Conservation (phyloP, 176 grass and related monocot genomes). For the Oryza australiensis region DNA sequence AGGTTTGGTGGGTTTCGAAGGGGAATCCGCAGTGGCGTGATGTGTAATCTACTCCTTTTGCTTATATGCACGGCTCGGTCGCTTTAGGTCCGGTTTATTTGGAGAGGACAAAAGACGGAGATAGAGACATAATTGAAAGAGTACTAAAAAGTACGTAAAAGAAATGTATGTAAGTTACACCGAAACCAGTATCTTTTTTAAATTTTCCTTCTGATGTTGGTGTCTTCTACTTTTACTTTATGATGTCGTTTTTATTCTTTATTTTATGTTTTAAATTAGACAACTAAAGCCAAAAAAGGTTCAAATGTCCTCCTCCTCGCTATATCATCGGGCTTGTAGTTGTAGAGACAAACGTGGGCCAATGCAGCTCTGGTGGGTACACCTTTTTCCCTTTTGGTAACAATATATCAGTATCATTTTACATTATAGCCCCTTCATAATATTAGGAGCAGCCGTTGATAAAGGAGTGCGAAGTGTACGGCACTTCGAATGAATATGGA, state of each 20-base stretch:
- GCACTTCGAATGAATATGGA: no score
- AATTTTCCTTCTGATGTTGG: neutral
- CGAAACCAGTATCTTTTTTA: neutral
- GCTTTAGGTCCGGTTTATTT: conserved; percentile 27
- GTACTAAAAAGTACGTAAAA: neutral
- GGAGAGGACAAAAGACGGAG: neutral
- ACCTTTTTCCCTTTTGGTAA: neutral
- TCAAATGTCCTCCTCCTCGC: neutral
- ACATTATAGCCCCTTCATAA: neutral
- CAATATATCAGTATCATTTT: neutral
- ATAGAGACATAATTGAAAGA: neutral
- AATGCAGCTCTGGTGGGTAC: neutral
- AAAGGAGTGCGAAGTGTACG: no score
- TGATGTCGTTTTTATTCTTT: neutral
- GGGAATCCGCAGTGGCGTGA: neutral
- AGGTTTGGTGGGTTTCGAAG: neutral
- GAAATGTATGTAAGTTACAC: conserved; percentile 20
- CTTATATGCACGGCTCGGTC: conserved; percentile 14
- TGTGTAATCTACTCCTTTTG: neutral
- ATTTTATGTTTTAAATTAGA: conserved; percentile 2
- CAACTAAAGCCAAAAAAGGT: neutral
- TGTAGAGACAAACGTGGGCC: conserved; percentile 18
- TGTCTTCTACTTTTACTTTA: neutral
- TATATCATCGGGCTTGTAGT: neutral
- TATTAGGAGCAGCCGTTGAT: no score